Evolutionary conservation across 306 rosid genomes (phyloP), one percentile per base, ranked within the genome.

Genomic region (Begonia loranthoides): DNA sequence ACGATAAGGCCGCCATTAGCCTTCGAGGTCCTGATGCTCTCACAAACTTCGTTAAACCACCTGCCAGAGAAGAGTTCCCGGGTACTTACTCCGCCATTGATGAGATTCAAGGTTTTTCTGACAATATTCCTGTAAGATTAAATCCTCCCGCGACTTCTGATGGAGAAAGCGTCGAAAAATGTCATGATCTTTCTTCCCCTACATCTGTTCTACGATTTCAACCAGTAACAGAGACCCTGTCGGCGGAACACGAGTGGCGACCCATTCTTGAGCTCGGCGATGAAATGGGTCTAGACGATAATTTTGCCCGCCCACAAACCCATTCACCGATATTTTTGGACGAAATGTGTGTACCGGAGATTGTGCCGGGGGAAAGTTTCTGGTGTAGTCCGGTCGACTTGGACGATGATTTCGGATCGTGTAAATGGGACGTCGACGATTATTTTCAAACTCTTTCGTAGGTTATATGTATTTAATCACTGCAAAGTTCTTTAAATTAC

Each of bases 371-470:
- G 2, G 68, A 52, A 28, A 28, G 36, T 49, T 33, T 45, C 9
- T 51, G 65, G 8, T 84, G 73, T 62, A 22, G 76, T 13, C 57
- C 72, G 10, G 63, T 59, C 24, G 64, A 61, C 50, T 46, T 76
- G 2, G 54, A 66, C 1, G 73, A 55, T 3, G 81, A 83, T 74
- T 70, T 87, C 60, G 71, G 67, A 9, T 77, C 87, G 1, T 84
- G 78, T 72, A 79, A 73, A 57, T 85, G 95, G 95, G 81, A 82
- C 40, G 76, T 82, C 3, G 94, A 89, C 50, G 46, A 56, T 62
- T 82, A 70, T 65, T 85, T 84, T 28, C 60, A 55, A 65, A 76
- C 59, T 51, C 67, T 69, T 28, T 24, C 14, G 36, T 28, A 28
- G 36, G 8, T 28, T 28, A 28, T 28, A 28, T 28, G 36, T 28